Percentiles rank a stretch among this genome's conserved stretches.
These are phyloP conservation scores for Paramyrothecium roridum DNA, from an alignment of 2,329 filamentous ascomycete species.

Conservation along the genomic window DNA sequence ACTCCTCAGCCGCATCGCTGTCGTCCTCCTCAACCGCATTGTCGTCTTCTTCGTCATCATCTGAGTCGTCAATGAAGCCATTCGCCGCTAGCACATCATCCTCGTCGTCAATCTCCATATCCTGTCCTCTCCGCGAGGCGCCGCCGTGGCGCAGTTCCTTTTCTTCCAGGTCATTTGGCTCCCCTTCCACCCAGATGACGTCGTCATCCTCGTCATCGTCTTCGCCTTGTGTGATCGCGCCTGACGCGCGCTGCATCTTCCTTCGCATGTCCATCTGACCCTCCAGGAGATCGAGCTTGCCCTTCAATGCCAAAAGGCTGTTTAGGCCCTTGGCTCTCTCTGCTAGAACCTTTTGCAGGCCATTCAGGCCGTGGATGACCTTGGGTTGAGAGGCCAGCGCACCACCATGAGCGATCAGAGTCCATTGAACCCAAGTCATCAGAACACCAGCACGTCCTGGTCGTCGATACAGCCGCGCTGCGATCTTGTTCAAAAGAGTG, in stretches of 20 bases:
- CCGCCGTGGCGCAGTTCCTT: slow-evolving; percentile 30
- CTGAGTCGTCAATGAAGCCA: slow-evolving; percentile 55
- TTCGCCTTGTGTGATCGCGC: slow-evolving; percentile 38
- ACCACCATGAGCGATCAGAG: slow-evolving; percentile 85
- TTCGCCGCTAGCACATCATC: slow-evolving; percentile 57
- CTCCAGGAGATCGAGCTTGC: slow-evolving; percentile 91
- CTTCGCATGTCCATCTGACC: slow-evolving; percentile 81
- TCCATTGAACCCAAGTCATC: slow-evolving; percentile 96
- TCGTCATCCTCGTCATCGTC: slow-evolving; percentile 60
- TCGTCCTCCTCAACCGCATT: slow-evolving; percentile 39
- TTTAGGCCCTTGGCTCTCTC: slow-evolving; percentile 80
- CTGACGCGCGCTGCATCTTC: slow-evolving; percentile 53
- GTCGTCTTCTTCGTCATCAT: slow-evolving; percentile 53
- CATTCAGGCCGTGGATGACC: slow-evolving; percentile 71
- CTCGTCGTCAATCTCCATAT: slow-evolving; percentile 51
- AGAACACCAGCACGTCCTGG: slow-evolving; percentile 87
- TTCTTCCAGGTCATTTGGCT: slow-evolving; percentile 54
- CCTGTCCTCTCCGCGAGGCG: slow-evolving; percentile 30
- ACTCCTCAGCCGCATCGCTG: slow-evolving; percentile 44
- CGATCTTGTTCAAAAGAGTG: slow-evolving; percentile 75
- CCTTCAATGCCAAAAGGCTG: slow-evolving; percentile 83
- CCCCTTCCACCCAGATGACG: slow-evolving; percentile 84
- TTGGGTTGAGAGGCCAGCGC: slow-evolving; percentile 85
- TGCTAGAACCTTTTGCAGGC: slow-evolving; percentile 81
- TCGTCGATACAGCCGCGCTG: slow-evolving; percentile 79